These are phyloP conservation scores for Gentiana macrophylla DNA, from an alignment of 257 asterid genomes.

Conservation along the genomic window DNA sequence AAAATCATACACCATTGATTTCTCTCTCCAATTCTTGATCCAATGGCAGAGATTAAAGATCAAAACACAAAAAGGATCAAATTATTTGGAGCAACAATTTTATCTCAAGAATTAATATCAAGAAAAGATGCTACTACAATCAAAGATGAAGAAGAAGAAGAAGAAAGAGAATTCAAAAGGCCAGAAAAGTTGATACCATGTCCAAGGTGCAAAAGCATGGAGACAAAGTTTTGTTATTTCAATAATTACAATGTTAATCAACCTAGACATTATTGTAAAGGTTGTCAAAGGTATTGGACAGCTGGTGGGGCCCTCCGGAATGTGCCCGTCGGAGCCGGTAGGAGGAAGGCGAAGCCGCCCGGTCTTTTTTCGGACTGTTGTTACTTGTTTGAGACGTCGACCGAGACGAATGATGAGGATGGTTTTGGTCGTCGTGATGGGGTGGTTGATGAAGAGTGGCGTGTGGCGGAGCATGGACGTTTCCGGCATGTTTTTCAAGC, in stretches of 20 bases:
- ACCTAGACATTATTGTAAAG: slow-evolving; percentile 78
- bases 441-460: slow-evolving; percentile 53
- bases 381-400: slow-evolving; percentile 37
- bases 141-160: slow-evolving; percentile 16
- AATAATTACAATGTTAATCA: slow-evolving; percentile 83
- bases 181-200: slow-evolving; percentile 81
- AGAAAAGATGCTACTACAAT: too few relatives aligned
- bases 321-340: slow-evolving; percentile 85
- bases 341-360: slow-evolving; percentile 63
- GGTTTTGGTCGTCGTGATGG: slow-evolving; percentile 28
- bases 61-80: too few relatives aligned
- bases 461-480: slow-evolving; percentile 34
- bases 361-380: slow-evolving; percentile 37
- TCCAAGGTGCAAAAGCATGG: slow-evolving; percentile 83
- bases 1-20: too few relatives aligned
- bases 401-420: slow-evolving; percentile 30
- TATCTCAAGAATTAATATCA: too few relatives aligned
- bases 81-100: too few relatives aligned
- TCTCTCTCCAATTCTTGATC: too few relatives aligned
- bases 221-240: slow-evolving; percentile 80
- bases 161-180: slow-evolving; percentile 25
- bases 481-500: slow-evolving; percentile 41
- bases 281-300: slow-evolving; percentile 86
- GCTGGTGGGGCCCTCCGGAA: slow-evolving; percentile 83
- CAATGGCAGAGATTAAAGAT: too few relatives aligned